Evolutionary conservation across 768 basidiomycete genomes (phyloP), one percentile per base, ranked within the genome.

Genomic region (Lentinula raphanica): DNA sequence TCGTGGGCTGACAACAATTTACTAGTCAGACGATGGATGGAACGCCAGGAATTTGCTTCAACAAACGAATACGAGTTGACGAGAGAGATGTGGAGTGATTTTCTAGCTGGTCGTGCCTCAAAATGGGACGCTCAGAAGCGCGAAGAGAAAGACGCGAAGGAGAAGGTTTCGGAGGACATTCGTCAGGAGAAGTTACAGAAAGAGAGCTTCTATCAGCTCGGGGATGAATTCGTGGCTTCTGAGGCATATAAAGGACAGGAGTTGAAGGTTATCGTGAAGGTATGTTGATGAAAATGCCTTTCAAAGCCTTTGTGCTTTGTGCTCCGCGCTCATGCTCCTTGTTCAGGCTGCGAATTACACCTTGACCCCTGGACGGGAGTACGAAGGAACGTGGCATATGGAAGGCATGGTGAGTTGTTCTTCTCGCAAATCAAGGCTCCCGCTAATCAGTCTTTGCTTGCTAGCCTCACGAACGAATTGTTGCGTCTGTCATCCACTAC

Each of bases 331-430:
- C n/a, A n/a, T n/a, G n/a, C n/a, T n/a, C n/a, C n/a, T n/a, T n/a
- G n/a, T n/a, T n/a, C 44, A 64, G 63, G 63, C 63, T 13, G 63
- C 63, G 5, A 64, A 62, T 49, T 64, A 64, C 38, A 58, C 49
- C 17, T 28, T 64, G 13, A 57, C 56, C 11, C 63, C 63, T 23
- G 63, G 61, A 6, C 46, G 59, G 54, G 25, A 49, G 27, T 64
- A 64, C 58, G 48, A 57, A 46, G 63, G 63, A 21, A 46, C 61
- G 17, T 64, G 63, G 63, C 63, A 64, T 39, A 48, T 64, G 27
- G 63, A 64, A 54, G 63, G 63, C 17, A 64, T 64, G 63, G 63
- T 64, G 15, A 3, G 45, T 35, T 17, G 35, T 28, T n/a, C 13
- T 6, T 40, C 19, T n/a, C n/a, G n/a, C n/a, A n/a, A n/a, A 32